A percentile compares a stretch with the other conserved stretches of the same genome.
Evolutionary conservation across 352 stramenopile genomes (phyloP).

Genomic region (Phytophthora boehmeriae): DNA sequence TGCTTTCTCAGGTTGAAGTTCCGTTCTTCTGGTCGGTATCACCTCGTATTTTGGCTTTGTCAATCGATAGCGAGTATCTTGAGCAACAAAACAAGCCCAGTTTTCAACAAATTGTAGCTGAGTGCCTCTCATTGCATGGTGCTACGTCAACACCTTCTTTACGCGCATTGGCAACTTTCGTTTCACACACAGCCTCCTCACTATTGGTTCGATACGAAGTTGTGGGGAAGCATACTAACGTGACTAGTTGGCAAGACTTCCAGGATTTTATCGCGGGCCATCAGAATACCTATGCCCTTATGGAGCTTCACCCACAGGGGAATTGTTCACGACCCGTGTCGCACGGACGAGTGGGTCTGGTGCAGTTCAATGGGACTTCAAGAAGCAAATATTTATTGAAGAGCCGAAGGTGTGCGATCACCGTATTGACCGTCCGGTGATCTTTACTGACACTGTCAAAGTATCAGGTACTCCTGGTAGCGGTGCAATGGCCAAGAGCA

Average conservation of each 20-base stretch:
- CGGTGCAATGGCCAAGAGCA: constrained; percentile 36
- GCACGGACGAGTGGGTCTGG: constrained; percentile 53
- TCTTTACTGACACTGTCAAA: constrained; percentile 82
- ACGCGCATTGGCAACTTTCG: constrained; percentile 46
- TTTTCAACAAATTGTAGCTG: constrained; percentile 66
- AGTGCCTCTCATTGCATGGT: constrained; percentile 35
- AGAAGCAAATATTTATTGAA: constrained; percentile 48
- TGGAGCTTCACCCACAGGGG: constrained; percentile 75
- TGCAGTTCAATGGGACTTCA: constrained; percentile 67
- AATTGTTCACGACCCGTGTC: constrained; percentile 58
- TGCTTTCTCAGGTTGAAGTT: constrained; percentile 43
- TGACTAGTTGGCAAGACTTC: constrained; percentile 65
- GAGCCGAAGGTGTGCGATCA: constrained; percentile 55
- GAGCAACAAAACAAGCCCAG: constrained; percentile 41
- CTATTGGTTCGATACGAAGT: constrained; percentile 66
- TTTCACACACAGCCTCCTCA: constrained; percentile 62
- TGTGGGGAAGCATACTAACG: constrained; percentile 53
- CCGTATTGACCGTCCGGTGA: constrained; percentile 67
- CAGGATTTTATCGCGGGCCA: constrained; percentile 61
- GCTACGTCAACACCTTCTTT: constrained; percentile 28
- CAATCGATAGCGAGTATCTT: constrained; percentile 65
- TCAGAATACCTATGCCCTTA: constrained; percentile 65
- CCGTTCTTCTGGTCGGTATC: constrained; percentile 79
- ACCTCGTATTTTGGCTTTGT: constrained; percentile 52
- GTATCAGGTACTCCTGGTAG: constrained; percentile 52